A percentile compares a stretch with the other conserved stretches of the same genome.
Conservation (phyloP, 164 flowering plant species). For the Cinnamomum micranthum region DNA sequence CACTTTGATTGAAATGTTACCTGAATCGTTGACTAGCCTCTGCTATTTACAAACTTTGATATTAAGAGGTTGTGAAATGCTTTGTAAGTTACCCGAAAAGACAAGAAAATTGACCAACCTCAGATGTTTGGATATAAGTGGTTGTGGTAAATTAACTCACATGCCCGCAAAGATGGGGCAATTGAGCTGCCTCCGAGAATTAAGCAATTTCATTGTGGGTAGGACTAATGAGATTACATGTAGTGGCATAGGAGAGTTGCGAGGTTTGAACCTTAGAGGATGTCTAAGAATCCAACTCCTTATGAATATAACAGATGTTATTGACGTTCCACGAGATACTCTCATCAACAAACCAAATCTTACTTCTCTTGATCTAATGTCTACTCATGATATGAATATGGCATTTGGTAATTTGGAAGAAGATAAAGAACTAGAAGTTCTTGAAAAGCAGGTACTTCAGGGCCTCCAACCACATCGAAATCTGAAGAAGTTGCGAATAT, state of each 20-base stretch:
- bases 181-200: background rate
- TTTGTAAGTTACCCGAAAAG: slow-evolving; percentile 9
- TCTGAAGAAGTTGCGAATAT: slow-evolving; percentile 12
- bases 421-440: background rate
- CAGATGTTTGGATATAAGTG: background rate
- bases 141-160: background rate
- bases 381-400: no score
- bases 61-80: background rate
- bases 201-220: background rate
- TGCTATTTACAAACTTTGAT: slow-evolving; percentile 5
- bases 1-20: slow-evolving; percentile 2
- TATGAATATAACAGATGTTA: background rate
- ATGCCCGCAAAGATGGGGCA: background rate
- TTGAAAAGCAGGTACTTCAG: background rate
- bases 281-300: background rate
- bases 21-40: slow-evolving; percentile 4
- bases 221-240: background rate
- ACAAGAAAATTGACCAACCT: slow-evolving; percentile 6
- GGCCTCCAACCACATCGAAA: slow-evolving; percentile 22
- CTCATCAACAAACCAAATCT: background rate
- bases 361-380: background rate
- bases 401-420: background rate
- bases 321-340: background rate
- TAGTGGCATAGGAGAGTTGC: background rate
- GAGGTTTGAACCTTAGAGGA: background rate